Evolutionary conservation across 108 stramenopile genomes (phyloP), one percentile per base, ranked within the genome.

Genomic region (Conticribra weissflogii): DNA sequence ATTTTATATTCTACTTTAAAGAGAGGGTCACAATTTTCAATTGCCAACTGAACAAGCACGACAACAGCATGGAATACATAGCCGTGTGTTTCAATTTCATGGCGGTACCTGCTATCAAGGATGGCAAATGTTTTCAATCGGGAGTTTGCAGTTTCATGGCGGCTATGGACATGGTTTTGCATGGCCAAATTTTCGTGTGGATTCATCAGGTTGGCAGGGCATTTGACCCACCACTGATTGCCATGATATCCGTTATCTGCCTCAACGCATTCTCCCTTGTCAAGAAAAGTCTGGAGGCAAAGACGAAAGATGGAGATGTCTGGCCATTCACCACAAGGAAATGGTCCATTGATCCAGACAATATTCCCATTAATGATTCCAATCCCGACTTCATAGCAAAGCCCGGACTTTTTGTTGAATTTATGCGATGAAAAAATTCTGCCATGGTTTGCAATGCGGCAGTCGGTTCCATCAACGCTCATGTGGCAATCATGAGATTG

Each of bases 101-200:
- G 63, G 24, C 51, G 50, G 31, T 53, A 65, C 4, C 4, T 1
- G 1, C 32, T 18, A 2, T 33, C 5, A 49, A 65, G n/a, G 17
- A 65, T 65, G 21, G 27, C 25, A 14, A 74, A 85, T 0, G 18
- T 7, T 34, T 85, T 85, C 18, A 81, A 52, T 19, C 79, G 28
- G 0, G n/a, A 19, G 53, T 81, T 81, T 22, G 78, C 41, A 29
- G 80, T 78, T 66, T 81, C 76, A 47, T 85, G 80, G 5, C 80
- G 45, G 2, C 68, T 46, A 4, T 48, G 61, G 16, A 64, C 67
- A 18, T 79, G 62, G 29, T 67, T 65, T 34, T 65, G 63, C 16
- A 53, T 18, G 23, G 0, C 31, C 1, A 31, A 18, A 28, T 22
- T 27, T 41, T 5, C 36, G 7, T 45, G 33, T 19, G 46, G 21